Conservation (phyloP, 2,329 filamentous ascomycete genomes). For the Fusarium bactridioides region DNA sequence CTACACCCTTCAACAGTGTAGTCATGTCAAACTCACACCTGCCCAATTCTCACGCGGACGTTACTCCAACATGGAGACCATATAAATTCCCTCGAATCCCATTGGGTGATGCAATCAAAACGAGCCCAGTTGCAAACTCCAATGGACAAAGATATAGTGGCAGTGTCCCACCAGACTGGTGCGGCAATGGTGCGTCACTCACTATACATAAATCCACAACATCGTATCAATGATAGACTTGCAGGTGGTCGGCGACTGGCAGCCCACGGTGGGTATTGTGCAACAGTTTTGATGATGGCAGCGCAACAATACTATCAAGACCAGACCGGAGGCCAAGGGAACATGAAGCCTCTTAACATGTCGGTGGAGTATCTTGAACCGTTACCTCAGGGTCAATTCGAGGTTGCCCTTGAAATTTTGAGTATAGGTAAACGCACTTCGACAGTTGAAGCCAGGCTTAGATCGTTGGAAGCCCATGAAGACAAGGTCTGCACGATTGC, state of each 20-base stretch:
- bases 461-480: not conserved
- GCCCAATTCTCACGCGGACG: not conserved
- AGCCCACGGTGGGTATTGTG: not conserved
- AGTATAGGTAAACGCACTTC: not conserved
- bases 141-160: not conserved
- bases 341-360: not conserved
- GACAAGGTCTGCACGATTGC: not conserved
- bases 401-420: not conserved
- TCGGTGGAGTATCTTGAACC: not conserved
- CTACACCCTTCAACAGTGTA: too few species aligned
- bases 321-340: too few species aligned
- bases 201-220: fast-evolving
- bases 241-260: not conserved
- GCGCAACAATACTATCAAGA: not conserved
- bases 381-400: not conserved
- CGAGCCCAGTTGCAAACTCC: not conserved
- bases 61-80: not conserved
- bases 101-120: not conserved
- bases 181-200: not conserved
- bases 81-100: not conserved
- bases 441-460: not conserved
- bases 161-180: not conserved
- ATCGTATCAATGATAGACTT: not conserved
- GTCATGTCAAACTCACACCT: not conserved
- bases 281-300: not conserved